A percentile compares a stretch with the other conserved stretches of the same genome.
Conservation (phyloP, 2,329 filamentous ascomycete genomes). For the Zarea fungicola region DNA sequence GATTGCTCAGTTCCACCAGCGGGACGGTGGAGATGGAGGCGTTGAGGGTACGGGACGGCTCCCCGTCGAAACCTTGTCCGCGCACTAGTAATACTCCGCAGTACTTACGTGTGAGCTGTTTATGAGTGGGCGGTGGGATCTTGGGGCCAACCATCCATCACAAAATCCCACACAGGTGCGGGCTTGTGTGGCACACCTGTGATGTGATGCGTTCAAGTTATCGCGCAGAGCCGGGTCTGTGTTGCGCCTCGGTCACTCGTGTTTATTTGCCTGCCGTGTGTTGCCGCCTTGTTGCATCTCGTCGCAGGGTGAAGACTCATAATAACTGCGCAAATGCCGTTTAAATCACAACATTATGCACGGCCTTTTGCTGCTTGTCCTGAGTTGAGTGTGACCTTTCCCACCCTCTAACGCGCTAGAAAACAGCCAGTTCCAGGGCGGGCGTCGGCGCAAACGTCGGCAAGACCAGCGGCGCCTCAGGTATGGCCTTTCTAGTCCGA, state of each 20-base stretch:
- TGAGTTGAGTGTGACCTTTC: background rate
- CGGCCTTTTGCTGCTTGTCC: too few relatives aligned
- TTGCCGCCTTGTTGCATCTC: too few relatives aligned
- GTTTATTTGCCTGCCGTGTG: background rate
- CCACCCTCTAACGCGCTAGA: background rate
- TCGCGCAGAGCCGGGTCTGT: background rate
- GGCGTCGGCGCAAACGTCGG: background rate
- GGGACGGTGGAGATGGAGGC: background rate
- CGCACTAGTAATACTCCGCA: background rate
- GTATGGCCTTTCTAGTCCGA: background rate
- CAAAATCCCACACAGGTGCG: background rate
- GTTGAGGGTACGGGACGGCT: background rate
- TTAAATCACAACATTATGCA: too few relatives aligned
- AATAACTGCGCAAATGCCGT: too few relatives aligned
- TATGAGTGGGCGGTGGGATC: background rate
- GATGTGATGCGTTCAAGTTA: background rate
- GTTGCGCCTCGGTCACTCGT: background rate
- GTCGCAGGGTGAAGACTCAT: too few relatives aligned
- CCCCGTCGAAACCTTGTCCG: background rate
- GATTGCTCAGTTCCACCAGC: background rate
- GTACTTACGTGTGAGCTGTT: background rate
- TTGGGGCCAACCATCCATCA: too few relatives aligned
- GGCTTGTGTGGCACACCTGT: constrained; percentile 1
- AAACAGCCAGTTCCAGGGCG: background rate
- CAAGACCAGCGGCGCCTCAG: background rate